Conservation (phyloP, 2,329 filamentous ascomycete species). For the Atkinsonella hypoxylon region DNA sequence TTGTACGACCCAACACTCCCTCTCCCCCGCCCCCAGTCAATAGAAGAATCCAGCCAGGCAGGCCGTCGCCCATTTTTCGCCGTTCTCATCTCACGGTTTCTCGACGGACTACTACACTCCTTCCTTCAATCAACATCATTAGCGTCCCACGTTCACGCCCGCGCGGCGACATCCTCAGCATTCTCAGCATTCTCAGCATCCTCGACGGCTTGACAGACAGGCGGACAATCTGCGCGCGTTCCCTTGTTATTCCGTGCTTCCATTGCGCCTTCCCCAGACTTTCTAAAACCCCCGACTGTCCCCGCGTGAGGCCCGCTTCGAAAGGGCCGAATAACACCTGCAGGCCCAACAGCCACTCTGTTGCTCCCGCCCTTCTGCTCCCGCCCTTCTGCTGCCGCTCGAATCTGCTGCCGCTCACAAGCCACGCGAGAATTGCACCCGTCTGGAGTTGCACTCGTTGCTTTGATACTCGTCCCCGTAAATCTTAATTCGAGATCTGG, state of each 20-base stretch:
- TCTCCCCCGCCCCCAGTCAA: neutral
- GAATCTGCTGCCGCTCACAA: constrained; percentile 1
- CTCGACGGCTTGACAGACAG: neutral
- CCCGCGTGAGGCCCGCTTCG: constrained; percentile 22
- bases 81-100: neutral
- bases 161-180: neutral
- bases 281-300: constrained; percentile 6
- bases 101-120: neutral
- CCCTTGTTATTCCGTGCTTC: constrained; percentile 1
- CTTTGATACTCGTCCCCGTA: constrained; percentile 15
- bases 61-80: neutral
- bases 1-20: constrained; percentile 4
- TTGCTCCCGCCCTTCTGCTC: constrained; percentile 11
- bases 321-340: constrained; percentile 27
- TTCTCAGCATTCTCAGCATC: no score
- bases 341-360: constrained; percentile 14
- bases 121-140: neutral
- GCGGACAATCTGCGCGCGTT: neutral
- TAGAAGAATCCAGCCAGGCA: neutral
- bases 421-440: constrained; percentile 8
- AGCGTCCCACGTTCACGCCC: neutral
- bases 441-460: constrained; percentile 4
- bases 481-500: constrained; percentile 9
- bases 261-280: constrained; percentile 9
- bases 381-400: constrained; percentile 3